Percentiles rank a stretch among this genome's conserved stretches.
Conservation (phyloP, 192 early-diverging fungal species). For the Umbelopsis ramanniana region DNA sequence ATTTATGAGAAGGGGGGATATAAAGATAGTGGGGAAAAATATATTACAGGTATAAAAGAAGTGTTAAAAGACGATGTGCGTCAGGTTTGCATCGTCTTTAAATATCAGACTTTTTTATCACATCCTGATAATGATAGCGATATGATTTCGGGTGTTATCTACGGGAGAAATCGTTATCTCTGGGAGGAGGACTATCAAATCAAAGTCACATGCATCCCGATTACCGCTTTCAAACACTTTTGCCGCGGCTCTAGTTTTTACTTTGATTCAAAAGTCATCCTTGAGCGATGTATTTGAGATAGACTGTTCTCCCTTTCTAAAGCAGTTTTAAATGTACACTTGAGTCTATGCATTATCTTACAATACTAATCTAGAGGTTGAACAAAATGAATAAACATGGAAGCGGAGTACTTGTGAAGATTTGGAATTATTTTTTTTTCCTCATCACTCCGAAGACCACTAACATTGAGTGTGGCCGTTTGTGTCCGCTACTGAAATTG, state of each 20-base stretch:
- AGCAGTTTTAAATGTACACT: too few species aligned
- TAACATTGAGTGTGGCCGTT: background rate
- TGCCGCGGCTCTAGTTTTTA: background rate
- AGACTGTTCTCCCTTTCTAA: too few species aligned
- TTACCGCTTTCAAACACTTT: background rate
- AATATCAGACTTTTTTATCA: slow-evolving; percentile 2
- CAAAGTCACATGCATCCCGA: slow-evolving; percentile 18
- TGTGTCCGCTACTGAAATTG: background rate
- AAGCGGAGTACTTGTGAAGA: background rate
- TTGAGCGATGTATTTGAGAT: too few species aligned
- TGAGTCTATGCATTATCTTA: too few species aligned
- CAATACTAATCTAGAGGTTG: too few species aligned
- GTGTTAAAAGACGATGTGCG: too few species aligned
- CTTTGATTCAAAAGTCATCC: too few species aligned
- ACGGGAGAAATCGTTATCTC: slow-evolving; percentile 20
- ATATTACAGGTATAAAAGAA: slow-evolving; percentile 1
- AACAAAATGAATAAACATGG: background rate
- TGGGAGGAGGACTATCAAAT: background rate
- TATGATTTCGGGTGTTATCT: slow-evolving; percentile 20
- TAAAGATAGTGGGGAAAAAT: background rate
- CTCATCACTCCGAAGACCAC: background rate
- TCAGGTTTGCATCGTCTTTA: background rate
- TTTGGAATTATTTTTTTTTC: background rate
- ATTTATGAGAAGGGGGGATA: background rate
- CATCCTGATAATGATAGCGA: slow-evolving; percentile 19